Evolutionary conservation across 1,284 basidiomycete genomes (phyloP).

Genomic region (Schizophyllum amplum): DNA sequence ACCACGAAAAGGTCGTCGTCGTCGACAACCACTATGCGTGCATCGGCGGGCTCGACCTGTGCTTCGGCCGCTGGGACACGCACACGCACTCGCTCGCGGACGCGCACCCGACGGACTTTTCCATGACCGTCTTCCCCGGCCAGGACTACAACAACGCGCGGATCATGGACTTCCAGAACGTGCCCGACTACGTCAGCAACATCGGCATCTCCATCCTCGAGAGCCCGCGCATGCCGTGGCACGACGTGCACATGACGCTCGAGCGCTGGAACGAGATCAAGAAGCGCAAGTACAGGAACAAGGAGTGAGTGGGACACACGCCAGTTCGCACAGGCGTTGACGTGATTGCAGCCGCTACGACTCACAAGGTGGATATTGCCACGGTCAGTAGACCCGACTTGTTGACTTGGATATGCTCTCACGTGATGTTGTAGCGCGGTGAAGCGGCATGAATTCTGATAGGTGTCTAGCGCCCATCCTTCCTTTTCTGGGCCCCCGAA

Average conservation of each 20-base stretch:
- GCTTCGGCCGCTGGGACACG: constrained; percentile 94
- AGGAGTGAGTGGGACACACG: constrained; percentile 36
- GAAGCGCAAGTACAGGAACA: constrained; percentile 63
- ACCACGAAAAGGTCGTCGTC: constrained; percentile 79
- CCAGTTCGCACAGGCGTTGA: too few relatives aligned
- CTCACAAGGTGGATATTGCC: too few relatives aligned
- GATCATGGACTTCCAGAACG: constrained; percentile 74
- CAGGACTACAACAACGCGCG: constrained; percentile 92
- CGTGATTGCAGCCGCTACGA: too few relatives aligned
- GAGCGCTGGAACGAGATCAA: constrained; percentile 87
- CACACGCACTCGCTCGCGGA: constrained; percentile 82
- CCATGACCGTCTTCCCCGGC: constrained; percentile 81
- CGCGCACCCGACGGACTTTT: constrained; percentile 80
- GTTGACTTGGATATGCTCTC: too few relatives aligned
- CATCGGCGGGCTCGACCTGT: constrained; percentile 85
- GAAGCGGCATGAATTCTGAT: too few relatives aligned
- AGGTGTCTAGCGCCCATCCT: too few relatives aligned
- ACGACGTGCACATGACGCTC: constrained; percentile 84
- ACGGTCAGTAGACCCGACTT: too few relatives aligned
- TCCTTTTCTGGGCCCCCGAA: too few relatives aligned
- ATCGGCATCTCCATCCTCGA: constrained; percentile 59
- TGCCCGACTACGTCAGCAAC: constrained; percentile 74
- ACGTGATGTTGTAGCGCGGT: too few relatives aligned
- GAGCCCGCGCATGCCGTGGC: constrained; percentile 82
- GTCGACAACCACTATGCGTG: constrained; percentile 82